Base-by-base conservation (phyloP, 495 filamentous ascomycete genomes). In the Xeromyces bisporus region DNA sequence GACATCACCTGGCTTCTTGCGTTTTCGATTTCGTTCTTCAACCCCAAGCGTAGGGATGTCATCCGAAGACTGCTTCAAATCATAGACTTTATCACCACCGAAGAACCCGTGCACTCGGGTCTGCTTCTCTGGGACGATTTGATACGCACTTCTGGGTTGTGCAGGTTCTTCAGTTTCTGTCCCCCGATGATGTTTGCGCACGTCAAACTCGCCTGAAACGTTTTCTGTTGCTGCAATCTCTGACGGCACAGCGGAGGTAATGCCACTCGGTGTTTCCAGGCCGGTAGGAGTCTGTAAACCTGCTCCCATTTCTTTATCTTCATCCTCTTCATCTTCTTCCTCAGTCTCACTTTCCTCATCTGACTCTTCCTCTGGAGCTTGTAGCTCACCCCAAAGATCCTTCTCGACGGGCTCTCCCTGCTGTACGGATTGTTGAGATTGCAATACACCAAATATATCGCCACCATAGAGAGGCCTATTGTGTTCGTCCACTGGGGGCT, bases 1-100 rank as follows among this genome's bases (percentile, higher is more conserved):
- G 15, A 97, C 70, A 55, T 97, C 89, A 10, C 85, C 89, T 0
- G 79, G 86, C 67, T 93, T 86, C 64, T 89, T 94, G 33, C 91
- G 66, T 67, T 96, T 86, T 34, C 76, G 66, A 18, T 53, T 73
- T 24, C 80, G 72, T 34, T 92, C 83, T 6, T 87, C 80, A 35
- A 72, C 71, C 7, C 85, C 89, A 2, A 96, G 67, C 7, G 89
- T 68, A 12, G 78, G 75, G 14, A 77, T 48, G 38, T 66, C 62
- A 11, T 52, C 48, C 11, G 64, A 49, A 31, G 64, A 42, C 24
- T 53, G 44, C 29, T 67, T 67, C 28, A 97, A 67, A 55, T 96
- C 84, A 53, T 97, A 97, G 9, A 75, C 77, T 42, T 79, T 75
- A 41, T 97, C 89, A 35, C 84, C 81, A 23, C 89, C 89, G 47